A percentile compares a stretch with the other conserved stretches of the same genome.
These are phyloP conservation scores for Hygrophila difformis DNA, from an alignment of 257 asterid genomes.

Conservation along the genomic window DNA sequence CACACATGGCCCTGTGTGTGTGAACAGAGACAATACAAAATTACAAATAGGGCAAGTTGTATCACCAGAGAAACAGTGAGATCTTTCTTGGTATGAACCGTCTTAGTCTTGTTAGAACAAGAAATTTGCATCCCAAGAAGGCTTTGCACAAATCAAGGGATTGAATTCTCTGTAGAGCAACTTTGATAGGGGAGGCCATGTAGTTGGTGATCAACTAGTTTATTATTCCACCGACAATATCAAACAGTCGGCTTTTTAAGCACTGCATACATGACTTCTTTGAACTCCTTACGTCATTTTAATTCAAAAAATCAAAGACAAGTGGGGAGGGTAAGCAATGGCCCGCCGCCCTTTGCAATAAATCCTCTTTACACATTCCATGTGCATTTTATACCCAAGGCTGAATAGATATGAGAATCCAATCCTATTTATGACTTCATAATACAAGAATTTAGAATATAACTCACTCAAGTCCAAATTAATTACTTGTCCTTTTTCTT, in stretches of 20 bases:
- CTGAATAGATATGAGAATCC: too few species aligned
- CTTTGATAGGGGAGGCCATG: slow-evolving; percentile 10
- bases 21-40: not conserved
- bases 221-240: slow-evolving; percentile 6
- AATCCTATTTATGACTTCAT: not conserved
- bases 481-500: too few species aligned
- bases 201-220: slow-evolving; percentile 26
- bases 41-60: slow-evolving; percentile 2
- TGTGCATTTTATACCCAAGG: not conserved
- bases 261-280: slow-evolving; percentile 2
- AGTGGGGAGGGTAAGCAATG: slow-evolving; percentile 2
- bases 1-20: not conserved
- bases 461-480: not conserved
- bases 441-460: not conserved
- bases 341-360: slow-evolving; percentile 1
- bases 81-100: slow-evolving; percentile 15
- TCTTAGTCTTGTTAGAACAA: not conserved
- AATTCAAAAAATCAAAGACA: not conserved
- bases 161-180: slow-evolving; percentile 6
- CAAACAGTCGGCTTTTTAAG: not conserved
- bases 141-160: slow-evolving; percentile 5
- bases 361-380: not conserved
- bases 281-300: too few species aligned
- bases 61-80: slow-evolving; percentile 17
- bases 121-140: slow-evolving; percentile 6